Conservation (phyloP, 768 basidiomycete genomes). For the Tulasnella sp. region DNA sequence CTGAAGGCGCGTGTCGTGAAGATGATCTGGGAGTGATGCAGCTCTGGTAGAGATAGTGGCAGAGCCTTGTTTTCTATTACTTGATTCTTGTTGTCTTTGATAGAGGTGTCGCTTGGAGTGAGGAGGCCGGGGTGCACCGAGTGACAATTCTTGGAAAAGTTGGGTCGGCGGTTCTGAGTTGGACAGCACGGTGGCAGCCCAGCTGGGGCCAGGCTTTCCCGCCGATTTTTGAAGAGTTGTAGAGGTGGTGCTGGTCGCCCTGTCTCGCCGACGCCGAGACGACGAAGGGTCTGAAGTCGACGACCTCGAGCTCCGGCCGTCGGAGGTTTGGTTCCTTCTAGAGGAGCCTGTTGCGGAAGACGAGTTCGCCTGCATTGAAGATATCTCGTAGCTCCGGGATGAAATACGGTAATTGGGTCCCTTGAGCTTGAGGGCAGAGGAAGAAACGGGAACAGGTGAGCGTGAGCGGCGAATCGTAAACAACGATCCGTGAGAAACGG, state of each 20-base stretch:
- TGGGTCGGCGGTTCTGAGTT: neutral
- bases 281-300: neutral
- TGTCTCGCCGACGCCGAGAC: constrained; percentile 2
- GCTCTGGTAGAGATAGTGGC: neutral
- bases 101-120: constrained; percentile 2
- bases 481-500: neutral
- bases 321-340: neutral
- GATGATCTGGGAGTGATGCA: constrained; percentile 7
- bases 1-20: neutral
- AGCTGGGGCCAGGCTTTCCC: neutral
- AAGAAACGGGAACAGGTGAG: neutral
- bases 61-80: neutral
- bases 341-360: neutral
- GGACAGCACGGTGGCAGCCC: neutral
- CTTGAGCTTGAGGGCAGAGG: neutral
- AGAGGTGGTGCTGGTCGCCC: neutral
- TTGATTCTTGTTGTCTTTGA: neutral
- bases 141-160: neutral
- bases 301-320: neutral
- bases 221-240: neutral
- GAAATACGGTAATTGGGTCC: neutral
- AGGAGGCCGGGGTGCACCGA: neutral
- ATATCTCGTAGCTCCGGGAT: neutral
- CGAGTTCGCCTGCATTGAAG: neutral
- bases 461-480: neutral